Evolutionary conservation across 2,329 filamentous ascomycete genomes (phyloP), one percentile per base, ranked within the genome.

Genomic region (Aspergillus novoparasiticus): DNA sequence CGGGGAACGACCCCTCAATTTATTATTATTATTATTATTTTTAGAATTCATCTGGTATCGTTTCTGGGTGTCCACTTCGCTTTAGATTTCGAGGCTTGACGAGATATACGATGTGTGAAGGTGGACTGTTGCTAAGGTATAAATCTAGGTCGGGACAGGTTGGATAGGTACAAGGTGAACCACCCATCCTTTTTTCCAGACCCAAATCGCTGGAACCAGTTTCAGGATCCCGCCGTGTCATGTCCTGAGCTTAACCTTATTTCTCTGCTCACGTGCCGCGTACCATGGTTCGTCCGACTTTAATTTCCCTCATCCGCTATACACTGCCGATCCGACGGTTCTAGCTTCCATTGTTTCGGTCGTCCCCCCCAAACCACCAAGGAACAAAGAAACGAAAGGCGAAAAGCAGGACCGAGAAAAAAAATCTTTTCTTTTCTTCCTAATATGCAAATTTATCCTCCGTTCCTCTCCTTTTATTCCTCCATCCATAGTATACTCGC

Each of bases 401-500:
- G 23, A n/a, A 30, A 28, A 48, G 23, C 21, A 16, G 9, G 19
- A 46, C 43, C 11, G n/a, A 10, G 10, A 43, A 19, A 21, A 43
- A 43, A 43, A 43, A 43, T 21, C 12, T 14, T n/a, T 43, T 32
- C 4, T 34, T 30, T 21, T n/a, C 19, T 21, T 21, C 10, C 32
- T 59, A 75, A 69, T 75, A 75, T 11, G 73, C 71, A 63, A 70
- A 73, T 45, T 45, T 69, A 59, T 71, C 70, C 9, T 67, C 68
- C 8, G 60, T 50, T 54, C 64, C 61, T 28, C 68, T 68, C 60
- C 71, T 66, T 34, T 60, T 59, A 67, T 84, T 84, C 64, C 76
- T 79, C 72, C 80, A 74, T 2, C 81, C 82, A 67, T 90, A 90
- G 68, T 85, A 88, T 19, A 84, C 32, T 58, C 87, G 79, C 65